Evolutionary conservation across 2,329 filamentous ascomycete genomes (phyloP).

Genomic region (Colletotrichum sp.): DNA sequence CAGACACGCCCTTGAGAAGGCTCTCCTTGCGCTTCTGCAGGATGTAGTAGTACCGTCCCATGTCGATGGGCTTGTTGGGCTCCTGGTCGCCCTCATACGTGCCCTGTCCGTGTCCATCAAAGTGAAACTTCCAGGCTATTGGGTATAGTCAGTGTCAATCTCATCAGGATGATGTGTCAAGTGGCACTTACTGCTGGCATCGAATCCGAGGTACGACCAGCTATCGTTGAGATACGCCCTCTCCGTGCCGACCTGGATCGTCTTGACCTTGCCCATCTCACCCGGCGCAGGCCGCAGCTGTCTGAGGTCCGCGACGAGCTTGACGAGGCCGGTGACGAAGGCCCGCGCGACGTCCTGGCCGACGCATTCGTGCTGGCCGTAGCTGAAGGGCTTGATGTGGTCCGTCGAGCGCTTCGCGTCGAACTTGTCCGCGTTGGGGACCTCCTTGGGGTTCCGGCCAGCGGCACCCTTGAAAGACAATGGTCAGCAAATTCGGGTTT

Average conservation of each 20-base stretch:
- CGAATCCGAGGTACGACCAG: constrained; percentile 50
- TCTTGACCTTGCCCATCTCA: constrained; percentile 50
- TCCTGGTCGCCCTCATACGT: constrained; percentile 33
- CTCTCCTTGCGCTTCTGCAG: constrained; percentile 37
- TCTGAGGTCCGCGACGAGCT: constrained; percentile 46
- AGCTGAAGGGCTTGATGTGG: constrained; percentile 46
- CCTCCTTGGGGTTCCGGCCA: constrained; percentile 40
- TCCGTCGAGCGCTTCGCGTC: constrained; percentile 43
- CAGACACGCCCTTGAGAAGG: neutral
- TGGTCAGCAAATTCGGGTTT: too few species aligned
- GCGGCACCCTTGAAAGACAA: constrained; percentile 26
- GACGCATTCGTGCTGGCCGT: constrained; percentile 52
- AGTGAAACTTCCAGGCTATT: constrained; percentile 42
- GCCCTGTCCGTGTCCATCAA: constrained; percentile 41
- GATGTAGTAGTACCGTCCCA: constrained; percentile 39
- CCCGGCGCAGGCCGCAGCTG: constrained; percentile 50
- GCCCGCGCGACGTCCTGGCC: constrained; percentile 44
- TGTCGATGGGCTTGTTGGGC: constrained; percentile 5
- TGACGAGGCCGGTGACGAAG: constrained; percentile 46
- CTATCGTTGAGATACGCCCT: constrained; percentile 52
- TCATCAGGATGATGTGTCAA: fast-evolving
- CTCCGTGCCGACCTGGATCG: constrained; percentile 42
- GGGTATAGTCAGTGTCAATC: too few species aligned
- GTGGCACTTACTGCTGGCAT: constrained; percentile 48
- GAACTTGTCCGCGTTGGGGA: constrained; percentile 44